phyloP scores from a whole-genome alignment of 441 rosid genomes.

The Erysimum pusillum region DNA sequence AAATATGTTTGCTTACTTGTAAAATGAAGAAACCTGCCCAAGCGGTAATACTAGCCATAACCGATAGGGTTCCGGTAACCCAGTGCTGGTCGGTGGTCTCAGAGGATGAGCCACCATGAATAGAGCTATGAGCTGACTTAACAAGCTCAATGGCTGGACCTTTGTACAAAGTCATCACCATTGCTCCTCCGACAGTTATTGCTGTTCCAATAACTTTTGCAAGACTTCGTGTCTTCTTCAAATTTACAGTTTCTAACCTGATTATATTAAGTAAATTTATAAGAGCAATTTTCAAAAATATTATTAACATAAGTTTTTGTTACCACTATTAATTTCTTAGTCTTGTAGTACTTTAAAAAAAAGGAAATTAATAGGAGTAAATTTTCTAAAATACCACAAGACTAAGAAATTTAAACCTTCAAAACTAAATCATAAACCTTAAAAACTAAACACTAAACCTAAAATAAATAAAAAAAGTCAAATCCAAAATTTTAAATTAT shows the following conservation, averaged over 20 bases:
- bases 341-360: no score
- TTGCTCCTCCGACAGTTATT: constrained; percentile 80
- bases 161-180: constrained; percentile 84
- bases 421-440: no score
- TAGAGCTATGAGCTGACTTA: constrained; percentile 34
- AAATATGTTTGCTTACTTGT: constrained; percentile 59
- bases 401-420: no score
- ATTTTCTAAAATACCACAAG: no score
- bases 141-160: constrained; percentile 64
- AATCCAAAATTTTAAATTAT: no score
- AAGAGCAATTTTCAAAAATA: no score
- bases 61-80: constrained; percentile 46
- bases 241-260: constrained; percentile 76
- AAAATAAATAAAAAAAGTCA: no score
- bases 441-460: no score
- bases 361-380: no score
- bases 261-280: background rate
- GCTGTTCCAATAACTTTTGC: constrained; percentile 87
- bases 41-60: constrained; percentile 45
- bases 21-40: constrained; percentile 52
- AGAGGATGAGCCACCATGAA: constrained; percentile 32
- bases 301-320: no score
- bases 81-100: constrained; percentile 47
- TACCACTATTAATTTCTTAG: no score
- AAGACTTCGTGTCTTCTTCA: constrained; percentile 65